Evolutionary conservation across 108 stramenopile species (phyloP).

Genomic region (Skeletonema tropicum): DNA sequence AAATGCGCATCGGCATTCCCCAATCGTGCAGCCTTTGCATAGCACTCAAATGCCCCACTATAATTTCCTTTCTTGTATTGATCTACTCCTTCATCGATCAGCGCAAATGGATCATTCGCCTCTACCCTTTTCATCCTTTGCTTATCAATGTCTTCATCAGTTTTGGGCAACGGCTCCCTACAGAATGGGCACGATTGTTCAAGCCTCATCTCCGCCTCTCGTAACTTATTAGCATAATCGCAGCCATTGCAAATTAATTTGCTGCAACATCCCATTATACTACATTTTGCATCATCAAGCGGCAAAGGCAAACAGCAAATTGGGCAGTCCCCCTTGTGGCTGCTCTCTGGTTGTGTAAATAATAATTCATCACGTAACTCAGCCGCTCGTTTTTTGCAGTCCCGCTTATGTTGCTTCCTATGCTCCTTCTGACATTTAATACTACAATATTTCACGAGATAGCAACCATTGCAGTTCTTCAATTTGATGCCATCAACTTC

Average conservation of each 20-base stretch:
- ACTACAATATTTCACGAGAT: too few relatives aligned
- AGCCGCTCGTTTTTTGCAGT: background rate
- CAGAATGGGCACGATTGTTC: too few relatives aligned
- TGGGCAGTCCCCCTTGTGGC: background rate
- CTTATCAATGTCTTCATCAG: too few relatives aligned
- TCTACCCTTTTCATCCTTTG: too few relatives aligned
- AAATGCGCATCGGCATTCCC: background rate
- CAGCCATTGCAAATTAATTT: background rate
- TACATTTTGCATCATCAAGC: background rate
- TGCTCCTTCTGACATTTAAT: too few relatives aligned
- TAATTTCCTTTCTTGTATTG: background rate
- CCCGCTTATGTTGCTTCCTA: too few relatives aligned
- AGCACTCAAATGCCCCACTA: constrained; percentile 1
- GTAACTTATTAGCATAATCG: too few relatives aligned
- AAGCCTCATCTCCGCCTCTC: too few relatives aligned
- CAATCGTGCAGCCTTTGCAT: background rate
- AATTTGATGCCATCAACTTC: too few relatives aligned
- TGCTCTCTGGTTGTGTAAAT: background rate
- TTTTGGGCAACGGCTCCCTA: too few relatives aligned
- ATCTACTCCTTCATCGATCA: background rate
- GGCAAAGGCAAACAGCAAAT: background rate
- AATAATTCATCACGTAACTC: background rate
- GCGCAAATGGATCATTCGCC: background rate
- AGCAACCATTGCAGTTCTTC: too few relatives aligned
- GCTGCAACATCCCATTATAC: background rate